Evolutionary conservation across 169 alveolate species (phyloP), one percentile per base, ranked within the genome.

Genomic region (Cystoisospora suis): DNA sequence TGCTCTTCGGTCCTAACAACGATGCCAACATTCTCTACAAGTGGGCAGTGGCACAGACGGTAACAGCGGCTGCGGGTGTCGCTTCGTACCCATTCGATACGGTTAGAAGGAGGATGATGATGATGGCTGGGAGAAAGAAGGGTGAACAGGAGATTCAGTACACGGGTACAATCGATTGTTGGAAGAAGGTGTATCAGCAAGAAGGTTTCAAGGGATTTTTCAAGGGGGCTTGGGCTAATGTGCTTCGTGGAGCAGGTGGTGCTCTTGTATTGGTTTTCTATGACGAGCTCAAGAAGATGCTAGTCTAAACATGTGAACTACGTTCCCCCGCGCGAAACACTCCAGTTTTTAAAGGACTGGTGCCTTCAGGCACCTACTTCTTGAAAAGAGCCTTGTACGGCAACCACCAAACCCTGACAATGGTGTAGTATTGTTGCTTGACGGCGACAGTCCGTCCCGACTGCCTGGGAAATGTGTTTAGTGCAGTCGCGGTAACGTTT

Each of bases 21-120:
- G 94, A 97, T 65, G 97, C 95, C 23, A 95, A 95, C 93, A 72
- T 98, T 91, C 87, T 98, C 58, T 92, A 89, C 86, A 97, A 97
- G 94, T 99, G 98, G 98, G 87, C 96, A 0, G 97, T 91, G 23
- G 92, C 99, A 1, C 99, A 98, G 95, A 58, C 96, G 46, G 99
- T 98, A 83, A 98, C 99, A 40, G 96, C 97, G 5, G 90, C 94
- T 29, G 99, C 99, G 29, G 99, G 99, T 7, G 94, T 97, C 87
- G 94, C 96, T 44, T 97, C 99, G 17, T 99, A 99, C 93, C 99
- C 99, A 47, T 95, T 99, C 83, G 99, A 99, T 95, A 99, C 99
- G 32, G 98, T 99, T 44, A 93, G 94, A 0, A 65, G 99, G 92
- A 97, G 99, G 94, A 97, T 99, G 95, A 91, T 91, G 94, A 96